phyloP scores from a whole-genome alignment of 164 flowering plant genomes.

The Cinnamomum chago region DNA sequence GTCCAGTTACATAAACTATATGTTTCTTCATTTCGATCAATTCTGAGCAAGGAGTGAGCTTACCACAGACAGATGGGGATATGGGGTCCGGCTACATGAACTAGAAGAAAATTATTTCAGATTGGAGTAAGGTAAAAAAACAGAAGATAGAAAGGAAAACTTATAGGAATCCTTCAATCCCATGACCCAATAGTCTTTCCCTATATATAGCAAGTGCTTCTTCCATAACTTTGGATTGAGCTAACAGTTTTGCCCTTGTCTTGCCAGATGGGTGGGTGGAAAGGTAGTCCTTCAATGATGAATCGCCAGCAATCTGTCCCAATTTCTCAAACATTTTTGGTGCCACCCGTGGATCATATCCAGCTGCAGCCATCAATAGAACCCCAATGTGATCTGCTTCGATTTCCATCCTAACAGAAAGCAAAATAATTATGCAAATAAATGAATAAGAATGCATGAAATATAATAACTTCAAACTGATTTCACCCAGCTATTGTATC shows the following conservation, averaged over 20 bases:
- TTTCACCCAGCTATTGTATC: background rate
- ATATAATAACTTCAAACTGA: background rate
- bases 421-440: no score
- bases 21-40: no score
- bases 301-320: constrained; percentile 62
- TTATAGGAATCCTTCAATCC: constrained; percentile 61
- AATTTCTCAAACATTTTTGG: constrained; percentile 82
- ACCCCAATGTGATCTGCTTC: constrained; percentile 97
- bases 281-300: constrained; percentile 65
- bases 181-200: constrained; percentile 58
- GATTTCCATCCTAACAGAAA: constrained; percentile 75
- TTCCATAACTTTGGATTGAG: constrained; percentile 86
- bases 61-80: no score
- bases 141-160: background rate
- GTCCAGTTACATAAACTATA: no score
- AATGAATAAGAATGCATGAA: background rate
- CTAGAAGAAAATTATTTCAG: no score
- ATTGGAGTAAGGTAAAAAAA: no score
- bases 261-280: constrained; percentile 96
- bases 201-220: constrained; percentile 76
- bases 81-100: no score
- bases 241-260: constrained; percentile 70
- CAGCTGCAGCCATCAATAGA: constrained; percentile 81
- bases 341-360: constrained; percentile 89
- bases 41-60: no score